These are phyloP conservation scores for Leishmania braziliensis DNA, from an alignment of 208 protist species.

Conservation along the genomic window DNA sequence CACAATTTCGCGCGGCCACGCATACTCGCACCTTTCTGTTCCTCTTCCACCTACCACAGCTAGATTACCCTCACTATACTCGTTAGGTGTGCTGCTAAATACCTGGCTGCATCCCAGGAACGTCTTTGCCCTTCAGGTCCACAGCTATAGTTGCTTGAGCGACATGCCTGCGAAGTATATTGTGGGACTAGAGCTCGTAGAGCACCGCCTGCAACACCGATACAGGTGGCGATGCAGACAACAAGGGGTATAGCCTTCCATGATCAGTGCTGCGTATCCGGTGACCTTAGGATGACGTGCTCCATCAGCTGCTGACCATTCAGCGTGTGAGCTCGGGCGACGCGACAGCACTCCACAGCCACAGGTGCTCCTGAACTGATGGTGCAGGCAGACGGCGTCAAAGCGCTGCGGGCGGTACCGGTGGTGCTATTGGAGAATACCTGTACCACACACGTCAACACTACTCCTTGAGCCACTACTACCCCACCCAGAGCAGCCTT, in stretches of 20 bases:
- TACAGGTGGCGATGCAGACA: background rate
- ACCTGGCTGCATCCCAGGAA: conserved; percentile 15
- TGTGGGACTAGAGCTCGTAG: conserved; percentile 1
- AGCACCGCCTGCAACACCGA: conserved; percentile 13
- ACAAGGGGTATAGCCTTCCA: conserved; percentile 13
- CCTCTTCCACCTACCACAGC: background rate
- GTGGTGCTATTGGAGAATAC: background rate
- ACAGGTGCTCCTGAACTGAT: conserved; percentile 8
- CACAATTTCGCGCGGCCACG: background rate
- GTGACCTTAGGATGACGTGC: background rate
- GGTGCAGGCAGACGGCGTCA: background rate
- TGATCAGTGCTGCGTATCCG: background rate
- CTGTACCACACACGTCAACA: background rate
- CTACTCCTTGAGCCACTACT: conserved; percentile 19
- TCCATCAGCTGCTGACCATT: conserved; percentile 14
- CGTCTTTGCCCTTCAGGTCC: conserved; percentile 10
- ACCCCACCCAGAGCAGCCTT: conserved; percentile 23
- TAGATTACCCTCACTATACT: background rate
- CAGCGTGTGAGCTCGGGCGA: conserved; percentile 5
- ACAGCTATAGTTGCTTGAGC: conserved; percentile 1
- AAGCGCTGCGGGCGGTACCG: background rate
- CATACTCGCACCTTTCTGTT: background rate
- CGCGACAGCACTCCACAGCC: conserved; percentile 11
- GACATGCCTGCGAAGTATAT: background rate
- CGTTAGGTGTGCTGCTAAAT: background rate